Percentiles rank a stretch among this genome's conserved stretches.
Conservation (phyloP, 345 rosid species). For the Passiflora organensis region DNA sequence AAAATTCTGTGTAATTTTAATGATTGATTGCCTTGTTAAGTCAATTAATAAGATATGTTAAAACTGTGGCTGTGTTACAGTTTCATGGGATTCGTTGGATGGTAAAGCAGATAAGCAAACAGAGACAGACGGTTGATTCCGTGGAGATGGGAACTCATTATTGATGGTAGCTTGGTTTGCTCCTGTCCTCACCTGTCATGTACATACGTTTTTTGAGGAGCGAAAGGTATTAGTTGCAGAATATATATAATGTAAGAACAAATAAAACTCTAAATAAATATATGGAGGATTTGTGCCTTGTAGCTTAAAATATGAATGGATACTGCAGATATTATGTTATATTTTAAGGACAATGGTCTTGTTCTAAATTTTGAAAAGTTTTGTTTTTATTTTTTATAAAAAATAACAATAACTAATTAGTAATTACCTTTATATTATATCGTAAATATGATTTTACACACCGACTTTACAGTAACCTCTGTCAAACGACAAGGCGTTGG, state of each 20-base stretch:
- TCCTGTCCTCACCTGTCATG: slow-evolving; percentile 15
- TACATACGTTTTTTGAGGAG: not conserved
- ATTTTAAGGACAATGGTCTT: too few species aligned
- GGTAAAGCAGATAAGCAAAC: slow-evolving; percentile 24
- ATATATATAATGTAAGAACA: not conserved
- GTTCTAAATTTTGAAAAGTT: too few species aligned
- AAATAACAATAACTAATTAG: too few species aligned
- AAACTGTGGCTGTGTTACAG: slow-evolving; percentile 26
- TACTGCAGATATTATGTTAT: too few species aligned
- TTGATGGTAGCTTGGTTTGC: not conserved
- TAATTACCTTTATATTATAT: too few species aligned
- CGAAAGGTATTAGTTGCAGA: too few species aligned
- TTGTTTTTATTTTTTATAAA: too few species aligned
- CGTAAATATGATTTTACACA: too few species aligned
- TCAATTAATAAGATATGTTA: not conserved
- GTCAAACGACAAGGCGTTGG: not conserved
- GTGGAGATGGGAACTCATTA: slow-evolving; percentile 9
- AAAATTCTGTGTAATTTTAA: too few species aligned
- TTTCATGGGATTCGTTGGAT: slow-evolving; percentile 56
- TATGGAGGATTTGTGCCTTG: too few species aligned
- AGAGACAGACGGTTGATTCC: not conserved
- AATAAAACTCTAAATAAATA: not conserved
- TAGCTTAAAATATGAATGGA: too few species aligned
- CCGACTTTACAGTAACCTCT: too few species aligned
- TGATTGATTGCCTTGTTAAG: not conserved